Base-by-base conservation (phyloP, 2,329 filamentous ascomycete genomes). In the Knufia fluminis region DNA sequence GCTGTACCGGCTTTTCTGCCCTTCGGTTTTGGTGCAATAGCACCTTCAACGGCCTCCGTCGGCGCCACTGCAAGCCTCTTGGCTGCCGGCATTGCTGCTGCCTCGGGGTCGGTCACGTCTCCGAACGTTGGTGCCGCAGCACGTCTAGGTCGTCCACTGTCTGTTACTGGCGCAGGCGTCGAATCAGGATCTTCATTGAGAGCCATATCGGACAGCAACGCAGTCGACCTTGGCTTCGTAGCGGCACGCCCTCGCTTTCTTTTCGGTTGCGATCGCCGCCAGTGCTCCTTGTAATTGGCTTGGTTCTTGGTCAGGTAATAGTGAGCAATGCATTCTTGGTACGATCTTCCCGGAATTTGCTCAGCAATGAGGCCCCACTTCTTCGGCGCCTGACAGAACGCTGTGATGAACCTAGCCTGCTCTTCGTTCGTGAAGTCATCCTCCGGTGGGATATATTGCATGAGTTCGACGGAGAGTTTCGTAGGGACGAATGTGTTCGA, bases 301-400 rank as follows among this genome's bases (percentile, higher is more conserved):
- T 71, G 67, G 50, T 68, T 66, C 55, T 75, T 75, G 3, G 71
- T 75, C 48, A 71, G 60, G 54, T 75, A 75, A 54, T 75, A 75
- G 55, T 75, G 72, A 46, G 68, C 59, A 44, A 75, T 73, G 52
- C 72, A 75, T 48, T 74, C 66, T 54, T 70, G 66, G 60, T 70
- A 74, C 32, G 66, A 65, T 19, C 72, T 67, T 10, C 67, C 68
- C 31, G 70, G 68, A 22, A 74, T 55, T 20, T 64, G 61, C 45
- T 72, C 68, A 2, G 72, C 72, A 52, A 75, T 75, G 54, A 71
- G 72, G 19, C 72, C 70, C 69, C 71, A 75, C 62, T 70, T 71
- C 63, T 75, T 75, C 2, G 72, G 72, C 48, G 67, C 60, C 3
- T 66, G 62, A 63, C 72, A 69, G 54, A 73, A 75, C 14, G 70